Conservation (phyloP, 2,329 filamentous ascomycete genomes). For the Cordyceps farinosa region DNA sequence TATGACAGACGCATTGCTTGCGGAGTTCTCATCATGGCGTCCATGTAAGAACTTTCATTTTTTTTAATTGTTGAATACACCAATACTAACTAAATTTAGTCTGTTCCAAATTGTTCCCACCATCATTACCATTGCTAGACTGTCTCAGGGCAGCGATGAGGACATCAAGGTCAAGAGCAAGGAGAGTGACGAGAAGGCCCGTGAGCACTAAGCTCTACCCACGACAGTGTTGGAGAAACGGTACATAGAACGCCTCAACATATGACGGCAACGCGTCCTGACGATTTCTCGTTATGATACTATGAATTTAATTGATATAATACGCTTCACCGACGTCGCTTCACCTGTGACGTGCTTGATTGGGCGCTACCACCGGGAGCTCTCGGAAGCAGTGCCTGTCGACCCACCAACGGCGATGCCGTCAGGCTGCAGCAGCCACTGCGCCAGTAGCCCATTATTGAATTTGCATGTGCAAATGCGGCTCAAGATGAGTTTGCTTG, state of each 20-base stretch:
- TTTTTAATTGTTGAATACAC: no score
- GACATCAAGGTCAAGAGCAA: slow-evolving; percentile 4
- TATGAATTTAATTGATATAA: slow-evolving; percentile 11
- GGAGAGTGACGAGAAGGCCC: slow-evolving; percentile 9
- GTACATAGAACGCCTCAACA: slow-evolving; percentile 9
- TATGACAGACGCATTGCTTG: slow-evolving; percentile 14
- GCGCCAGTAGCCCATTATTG: not conserved
- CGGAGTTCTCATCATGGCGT: slow-evolving; percentile 17
- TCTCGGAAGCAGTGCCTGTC: not conserved
- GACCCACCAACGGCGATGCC: slow-evolving; percentile 10
- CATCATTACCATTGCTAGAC: slow-evolving; percentile 9
- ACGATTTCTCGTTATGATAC: slow-evolving; percentile 10
- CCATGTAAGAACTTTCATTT: slow-evolving; percentile 3
- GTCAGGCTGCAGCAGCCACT: slow-evolving; percentile 4
- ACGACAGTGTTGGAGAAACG: not conserved
- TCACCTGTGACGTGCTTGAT: slow-evolving; percentile 3
- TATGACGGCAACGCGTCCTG: not conserved
- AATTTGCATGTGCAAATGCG: not conserved
- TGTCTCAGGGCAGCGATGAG: slow-evolving; percentile 14
- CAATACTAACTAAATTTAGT: not conserved
- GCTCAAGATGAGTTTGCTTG: not conserved
- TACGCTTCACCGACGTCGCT: not conserved
- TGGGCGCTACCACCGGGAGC: not conserved
- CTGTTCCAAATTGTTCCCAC: slow-evolving; percentile 16
- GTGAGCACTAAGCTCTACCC: not conserved